Percentiles rank a stretch among this genome's conserved stretches.
Evolutionary conservation across 176 grass and related monocot genomes (phyloP).

Genomic region (Cenchrus fungigraminus): DNA sequence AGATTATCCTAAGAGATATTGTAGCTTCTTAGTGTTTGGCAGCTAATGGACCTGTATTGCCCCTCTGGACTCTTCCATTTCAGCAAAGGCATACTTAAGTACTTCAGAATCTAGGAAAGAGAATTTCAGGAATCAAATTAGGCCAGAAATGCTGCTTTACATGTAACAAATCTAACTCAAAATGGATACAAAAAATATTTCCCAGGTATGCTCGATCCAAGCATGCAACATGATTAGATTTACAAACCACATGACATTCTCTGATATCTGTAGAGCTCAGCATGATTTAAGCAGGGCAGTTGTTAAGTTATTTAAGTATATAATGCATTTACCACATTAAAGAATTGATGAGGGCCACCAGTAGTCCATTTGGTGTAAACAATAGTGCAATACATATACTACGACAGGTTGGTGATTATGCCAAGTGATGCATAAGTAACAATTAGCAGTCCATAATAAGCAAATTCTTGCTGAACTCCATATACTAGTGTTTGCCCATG

Average conservation of each 20-base stretch:
- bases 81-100: conserved; percentile 91
- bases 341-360: background rate
- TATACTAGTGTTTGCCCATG: background rate
- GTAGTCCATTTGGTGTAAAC: background rate
- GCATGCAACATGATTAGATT: conserved; percentile 10
- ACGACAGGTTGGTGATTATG: conserved; percentile 1
- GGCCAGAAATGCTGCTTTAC: conserved; percentile 13
- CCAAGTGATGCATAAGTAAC: background rate
- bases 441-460: background rate
- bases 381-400: background rate
- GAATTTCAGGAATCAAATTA: conserved; percentile 20
- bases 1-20: background rate
- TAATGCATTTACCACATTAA: background rate
- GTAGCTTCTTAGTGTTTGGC: conserved; percentile 7
- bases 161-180: conserved; percentile 31
- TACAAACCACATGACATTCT: background rate
- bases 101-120: conserved; percentile 79
- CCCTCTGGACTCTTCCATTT: conserved; percentile 89
- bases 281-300: conserved; percentile 15
- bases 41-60: conserved; percentile 71
- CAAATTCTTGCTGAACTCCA: conserved; percentile 1
- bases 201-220: conserved; percentile 10
- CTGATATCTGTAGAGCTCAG: conserved; percentile 12
- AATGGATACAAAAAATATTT: background rate
- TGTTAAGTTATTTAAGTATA: background rate